phyloP scores from a whole-genome alignment of 495 filamentous ascomycete species.

The Penicillium parvum region DNA sequence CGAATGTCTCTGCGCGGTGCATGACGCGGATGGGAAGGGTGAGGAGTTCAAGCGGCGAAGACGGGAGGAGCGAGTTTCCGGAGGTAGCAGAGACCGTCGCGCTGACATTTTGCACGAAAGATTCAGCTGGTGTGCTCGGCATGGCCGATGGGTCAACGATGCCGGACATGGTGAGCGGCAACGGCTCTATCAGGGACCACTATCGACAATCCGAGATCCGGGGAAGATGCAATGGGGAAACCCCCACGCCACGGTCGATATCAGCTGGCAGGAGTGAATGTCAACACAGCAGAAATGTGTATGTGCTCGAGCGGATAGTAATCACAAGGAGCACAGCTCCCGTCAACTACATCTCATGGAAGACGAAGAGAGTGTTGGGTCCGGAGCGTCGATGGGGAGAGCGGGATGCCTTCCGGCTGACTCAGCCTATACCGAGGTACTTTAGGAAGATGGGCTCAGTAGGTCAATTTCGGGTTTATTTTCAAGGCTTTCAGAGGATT shows the following conservation, averaged over 20 bases:
- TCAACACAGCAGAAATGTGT: background rate
- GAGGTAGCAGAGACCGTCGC: slow-evolving; percentile 18
- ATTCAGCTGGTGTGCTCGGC: slow-evolving; percentile 17
- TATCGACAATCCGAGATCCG: slow-evolving; percentile 17
- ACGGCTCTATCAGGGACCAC: slow-evolving; percentile 10
- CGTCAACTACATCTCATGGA: slow-evolving; percentile 13
- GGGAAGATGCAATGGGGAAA: slow-evolving; percentile 18
- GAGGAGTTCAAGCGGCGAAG: slow-evolving; percentile 31
- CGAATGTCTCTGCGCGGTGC: slow-evolving; percentile 34
- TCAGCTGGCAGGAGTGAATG: background rate
- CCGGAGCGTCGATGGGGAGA: background rate
- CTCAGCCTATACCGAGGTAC: slow-evolving; percentile 3
- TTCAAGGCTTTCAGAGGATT: too few species aligned
- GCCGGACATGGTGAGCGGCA: slow-evolving; percentile 20
- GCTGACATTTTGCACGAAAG: slow-evolving; percentile 12
- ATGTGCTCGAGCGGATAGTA: background rate
- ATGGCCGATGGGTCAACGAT: slow-evolving; percentile 12
- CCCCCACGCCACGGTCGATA: slow-evolving; percentile 8
- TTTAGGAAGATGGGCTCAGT: too few species aligned
- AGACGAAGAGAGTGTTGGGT: slow-evolving; percentile 3
- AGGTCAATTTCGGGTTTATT: too few species aligned
- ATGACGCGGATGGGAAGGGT: slow-evolving; percentile 35
- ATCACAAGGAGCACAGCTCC: slow-evolving; percentile 15
- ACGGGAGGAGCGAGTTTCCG: slow-evolving; percentile 25
- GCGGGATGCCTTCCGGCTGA: slow-evolving; percentile 5